Evolutionary conservation across 2,329 filamentous ascomycete species (phyloP).

Genomic region (Neurospora sp.): DNA sequence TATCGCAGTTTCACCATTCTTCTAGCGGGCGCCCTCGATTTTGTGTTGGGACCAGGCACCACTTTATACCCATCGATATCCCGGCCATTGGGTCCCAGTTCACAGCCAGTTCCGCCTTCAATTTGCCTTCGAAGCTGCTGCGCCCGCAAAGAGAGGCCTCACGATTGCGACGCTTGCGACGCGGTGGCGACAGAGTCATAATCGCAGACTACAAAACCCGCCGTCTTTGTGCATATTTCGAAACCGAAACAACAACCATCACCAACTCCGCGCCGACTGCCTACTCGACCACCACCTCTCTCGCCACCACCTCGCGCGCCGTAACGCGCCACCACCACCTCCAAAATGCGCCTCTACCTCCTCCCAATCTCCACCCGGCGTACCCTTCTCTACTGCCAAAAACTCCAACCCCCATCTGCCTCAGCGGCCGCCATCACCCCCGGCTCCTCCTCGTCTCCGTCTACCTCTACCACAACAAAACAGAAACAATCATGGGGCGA

Average conservation of each 20-base stretch:
- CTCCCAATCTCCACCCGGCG: slow-evolving; percentile 86
- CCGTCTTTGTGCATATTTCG: neutral
- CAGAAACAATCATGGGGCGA: slow-evolving; percentile 52
- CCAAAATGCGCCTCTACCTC: slow-evolving; percentile 78
- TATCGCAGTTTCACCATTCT: neutral
- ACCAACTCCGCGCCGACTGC: neutral
- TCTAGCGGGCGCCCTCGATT: neutral
- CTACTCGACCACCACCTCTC: neutral
- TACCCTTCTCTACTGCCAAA: slow-evolving; percentile 86
- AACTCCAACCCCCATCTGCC: slow-evolving; percentile 47
- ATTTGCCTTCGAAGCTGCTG: neutral
- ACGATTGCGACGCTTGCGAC: neutral
- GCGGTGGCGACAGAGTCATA: neutral
- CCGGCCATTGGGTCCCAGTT: neutral
- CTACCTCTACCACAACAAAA: slow-evolving; percentile 57
- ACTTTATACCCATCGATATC: neutral
- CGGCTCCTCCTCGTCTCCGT: slow-evolving; percentile 83
- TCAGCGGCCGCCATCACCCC: slow-evolving; percentile 50
- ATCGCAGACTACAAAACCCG: neutral
- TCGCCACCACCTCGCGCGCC: neutral
- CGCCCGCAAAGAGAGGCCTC: neutral
- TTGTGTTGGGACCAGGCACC: neutral
- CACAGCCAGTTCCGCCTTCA: neutral
- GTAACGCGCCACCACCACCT: slow-evolving; percentile 3
- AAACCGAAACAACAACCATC: neutral